Evolutionary conservation across 73 alveolate genomes (phyloP).

Genomic region (Breviolum minutum): DNA sequence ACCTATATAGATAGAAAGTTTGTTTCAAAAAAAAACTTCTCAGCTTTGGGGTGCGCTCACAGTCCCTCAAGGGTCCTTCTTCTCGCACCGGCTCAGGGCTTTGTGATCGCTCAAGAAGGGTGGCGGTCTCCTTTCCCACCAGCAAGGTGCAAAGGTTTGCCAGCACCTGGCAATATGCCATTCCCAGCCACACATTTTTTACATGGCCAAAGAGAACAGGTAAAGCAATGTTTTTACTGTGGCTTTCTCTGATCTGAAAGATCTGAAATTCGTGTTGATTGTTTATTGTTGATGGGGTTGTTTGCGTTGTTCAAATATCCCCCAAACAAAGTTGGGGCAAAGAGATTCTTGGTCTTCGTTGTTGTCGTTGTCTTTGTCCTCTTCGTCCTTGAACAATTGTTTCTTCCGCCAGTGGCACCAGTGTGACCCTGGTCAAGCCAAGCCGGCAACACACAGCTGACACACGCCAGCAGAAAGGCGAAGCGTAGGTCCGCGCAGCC

Average conservation of each 20-base stretch:
- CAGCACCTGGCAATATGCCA: background rate
- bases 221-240: background rate
- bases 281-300: too few relatives aligned
- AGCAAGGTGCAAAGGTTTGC: conserved; percentile 37
- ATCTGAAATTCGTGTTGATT: background rate
- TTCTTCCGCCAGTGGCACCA: background rate
- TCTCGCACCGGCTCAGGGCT: background rate
- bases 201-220: background rate
- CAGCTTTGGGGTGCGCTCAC: too few relatives aligned
- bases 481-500: conserved; percentile 71
- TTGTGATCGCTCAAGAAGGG: background rate
- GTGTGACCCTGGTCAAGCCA: background rate
- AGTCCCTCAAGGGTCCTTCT: too few relatives aligned
- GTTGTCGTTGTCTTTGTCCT: too few relatives aligned
- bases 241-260: background rate
- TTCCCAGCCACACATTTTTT: background rate
- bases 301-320: too few relatives aligned
- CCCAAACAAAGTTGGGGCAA: too few relatives aligned
- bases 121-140: conserved; percentile 40
- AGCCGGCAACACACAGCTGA: conserved; percentile 16
- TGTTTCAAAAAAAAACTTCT: too few relatives aligned
- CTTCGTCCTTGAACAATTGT: background rate
- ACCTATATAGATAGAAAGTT: too few relatives aligned
- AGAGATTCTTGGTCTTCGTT: too few relatives aligned
- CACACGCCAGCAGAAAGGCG: conserved; percentile 46